Conservation (phyloP, 2,329 filamentous ascomycete genomes). For the Dactylellina leptospora region DNA sequence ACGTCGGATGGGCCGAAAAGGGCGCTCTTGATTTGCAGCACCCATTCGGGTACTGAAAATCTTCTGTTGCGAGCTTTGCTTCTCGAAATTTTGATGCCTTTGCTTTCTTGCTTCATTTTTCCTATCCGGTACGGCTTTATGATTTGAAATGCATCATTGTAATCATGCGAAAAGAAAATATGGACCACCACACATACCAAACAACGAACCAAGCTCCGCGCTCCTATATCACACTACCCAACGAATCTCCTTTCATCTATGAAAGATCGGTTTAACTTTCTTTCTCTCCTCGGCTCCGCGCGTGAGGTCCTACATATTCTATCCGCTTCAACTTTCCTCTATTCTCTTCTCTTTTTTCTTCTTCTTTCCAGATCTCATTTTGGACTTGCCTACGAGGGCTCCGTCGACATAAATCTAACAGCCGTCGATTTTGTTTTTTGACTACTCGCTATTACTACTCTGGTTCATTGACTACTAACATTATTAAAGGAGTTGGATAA, state of each 20-base stretch:
- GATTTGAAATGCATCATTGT: slow-evolving; percentile 53
- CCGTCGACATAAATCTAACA: slow-evolving; percentile 10
- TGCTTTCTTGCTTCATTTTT: slow-evolving; percentile 32
- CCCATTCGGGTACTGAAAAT: no score
- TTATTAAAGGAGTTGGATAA: slow-evolving; percentile 50
- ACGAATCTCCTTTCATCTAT: slow-evolving; percentile 12
- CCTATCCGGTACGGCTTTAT: slow-evolving; percentile 46
- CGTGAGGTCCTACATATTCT: slow-evolving; percentile 25
- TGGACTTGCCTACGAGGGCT: slow-evolving; percentile 8
- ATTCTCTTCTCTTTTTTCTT: slow-evolving; percentile 7
- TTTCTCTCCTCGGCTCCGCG: slow-evolving; percentile 13
- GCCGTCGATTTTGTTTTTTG: slow-evolving; percentile 1
- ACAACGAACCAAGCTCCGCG: no score
- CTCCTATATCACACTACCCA: no score
- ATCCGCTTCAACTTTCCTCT: slow-evolving; percentile 31
- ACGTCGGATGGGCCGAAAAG: slow-evolving; percentile 10
- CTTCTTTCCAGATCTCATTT: neutral
- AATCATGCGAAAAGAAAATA: slow-evolving; percentile 48
- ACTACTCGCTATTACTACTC: slow-evolving; percentile 15
- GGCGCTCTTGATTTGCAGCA: slow-evolving; percentile 14
- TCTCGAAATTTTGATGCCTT: slow-evolving; percentile 15
- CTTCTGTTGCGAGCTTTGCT: no score
- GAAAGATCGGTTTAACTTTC: slow-evolving; percentile 10
- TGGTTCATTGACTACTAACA: slow-evolving; percentile 42
- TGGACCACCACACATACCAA: slow-evolving; percentile 10